A percentile compares a stretch with the other conserved stretches of the same genome.
phyloP scores from a whole-genome alignment of 768 basidiomycete genomes.

The Nevesoporus exiguus region DNA sequence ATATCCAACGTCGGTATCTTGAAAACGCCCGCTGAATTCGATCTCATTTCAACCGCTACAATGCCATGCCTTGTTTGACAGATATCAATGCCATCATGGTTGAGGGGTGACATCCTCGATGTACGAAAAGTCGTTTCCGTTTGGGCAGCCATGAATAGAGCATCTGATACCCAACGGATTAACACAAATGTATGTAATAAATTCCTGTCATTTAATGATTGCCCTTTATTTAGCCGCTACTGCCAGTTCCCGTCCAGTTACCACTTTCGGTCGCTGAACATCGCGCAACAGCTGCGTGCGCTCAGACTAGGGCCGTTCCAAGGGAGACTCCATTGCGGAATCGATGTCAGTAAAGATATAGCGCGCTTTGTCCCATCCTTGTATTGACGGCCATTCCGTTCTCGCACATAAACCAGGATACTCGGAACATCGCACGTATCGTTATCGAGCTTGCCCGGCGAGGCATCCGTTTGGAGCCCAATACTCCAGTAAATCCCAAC shows the following conservation, averaged over 20 bases:
- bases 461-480: slow-evolving; percentile 67
- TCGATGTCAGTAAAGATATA: slow-evolving; percentile 64
- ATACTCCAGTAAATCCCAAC: slow-evolving; percentile 61
- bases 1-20: slow-evolving; percentile 63
- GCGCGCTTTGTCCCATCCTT: background rate
- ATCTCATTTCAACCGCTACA: slow-evolving; percentile 6
- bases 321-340: slow-evolving; percentile 84
- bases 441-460: slow-evolving; percentile 71
- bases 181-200: slow-evolving; percentile 16
- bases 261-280: slow-evolving; percentile 47
- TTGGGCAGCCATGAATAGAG: slow-evolving; percentile 31
- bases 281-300: slow-evolving; percentile 69
- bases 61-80: slow-evolving; percentile 27
- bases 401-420: slow-evolving; percentile 53
- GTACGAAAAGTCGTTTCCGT: slow-evolving; percentile 58
- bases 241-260: slow-evolving; percentile 16
- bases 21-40: slow-evolving; percentile 3
- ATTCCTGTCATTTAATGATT: background rate
- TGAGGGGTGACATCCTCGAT: slow-evolving; percentile 72
- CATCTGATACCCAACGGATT: slow-evolving; percentile 6
- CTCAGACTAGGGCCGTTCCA: slow-evolving; percentile 72
- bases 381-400: slow-evolving; percentile 2
- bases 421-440: slow-evolving; percentile 84
- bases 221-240: background rate
- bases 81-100: slow-evolving; percentile 70